These are phyloP conservation scores for Alternaria ventricosa DNA, from an alignment of 2,329 filamentous ascomycete genomes.

Conservation along the genomic window DNA sequence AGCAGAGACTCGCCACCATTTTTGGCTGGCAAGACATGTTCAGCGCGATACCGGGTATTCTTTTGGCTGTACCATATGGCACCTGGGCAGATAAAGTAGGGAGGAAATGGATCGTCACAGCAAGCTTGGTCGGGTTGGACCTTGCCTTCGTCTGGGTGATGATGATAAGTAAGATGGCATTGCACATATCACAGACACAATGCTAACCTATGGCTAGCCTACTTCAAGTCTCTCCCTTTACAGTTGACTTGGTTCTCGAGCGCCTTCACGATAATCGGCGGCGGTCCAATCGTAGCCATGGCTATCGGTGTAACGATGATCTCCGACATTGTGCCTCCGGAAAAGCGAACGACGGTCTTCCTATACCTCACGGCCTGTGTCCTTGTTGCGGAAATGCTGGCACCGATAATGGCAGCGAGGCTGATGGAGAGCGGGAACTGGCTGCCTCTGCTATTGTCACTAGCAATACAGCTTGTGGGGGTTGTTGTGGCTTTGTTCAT, in stretches of 20 bases:
- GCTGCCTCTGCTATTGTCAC: constrained; percentile 40
- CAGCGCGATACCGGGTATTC: constrained; percentile 51
- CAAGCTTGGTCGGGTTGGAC: constrained; percentile 53
- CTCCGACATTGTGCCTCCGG: constrained; percentile 57
- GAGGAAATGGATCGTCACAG: constrained; percentile 54
- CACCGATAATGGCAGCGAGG: constrained; percentile 39
- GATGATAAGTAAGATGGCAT: constrained; percentile 37
- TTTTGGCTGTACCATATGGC: constrained; percentile 58
- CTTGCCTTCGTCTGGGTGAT: constrained; percentile 40
- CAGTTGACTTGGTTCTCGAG: constrained; percentile 58
- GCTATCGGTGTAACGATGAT: constrained; percentile 60
- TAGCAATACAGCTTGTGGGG: constrained; percentile 37
- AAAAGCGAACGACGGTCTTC: constrained; percentile 48
- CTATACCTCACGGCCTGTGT: constrained; percentile 37
- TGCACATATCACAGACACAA: background rate
- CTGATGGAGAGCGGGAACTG: constrained; percentile 45
- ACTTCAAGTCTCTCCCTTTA: constrained; percentile 50
- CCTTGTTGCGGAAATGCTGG: constrained; percentile 44
- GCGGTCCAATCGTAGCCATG: constrained; percentile 55
- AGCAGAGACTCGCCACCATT: constrained; percentile 58
- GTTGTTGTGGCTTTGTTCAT: constrained; percentile 36
- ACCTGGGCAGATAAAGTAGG: constrained; percentile 57
- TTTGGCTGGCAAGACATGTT: constrained; percentile 60
- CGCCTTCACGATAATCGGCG: constrained; percentile 54
- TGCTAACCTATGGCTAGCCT: constrained; percentile 30